phyloP scores from a whole-genome alignment of 2,329 filamentous ascomycete species.

The Daldinia sp. region DNA sequence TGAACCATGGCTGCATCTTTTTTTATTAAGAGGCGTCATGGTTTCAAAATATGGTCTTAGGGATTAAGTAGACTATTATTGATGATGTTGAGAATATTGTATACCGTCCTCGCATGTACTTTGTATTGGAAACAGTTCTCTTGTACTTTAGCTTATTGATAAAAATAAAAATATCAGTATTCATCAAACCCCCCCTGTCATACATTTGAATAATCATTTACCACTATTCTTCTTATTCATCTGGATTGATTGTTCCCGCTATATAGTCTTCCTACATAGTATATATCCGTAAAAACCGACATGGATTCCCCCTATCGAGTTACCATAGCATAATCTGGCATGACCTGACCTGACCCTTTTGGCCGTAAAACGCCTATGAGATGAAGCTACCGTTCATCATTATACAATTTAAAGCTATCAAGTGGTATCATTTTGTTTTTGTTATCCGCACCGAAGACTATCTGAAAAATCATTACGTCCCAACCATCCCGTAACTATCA shows the following conservation, averaged over 20 bases:
- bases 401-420: constrained; percentile 27
- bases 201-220: no score
- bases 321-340: constrained; percentile 7
- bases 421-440: constrained; percentile 37
- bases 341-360: constrained; percentile 29
- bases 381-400: constrained; percentile 33
- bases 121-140: no score
- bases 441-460: constrained; percentile 30
- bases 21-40: background rate
- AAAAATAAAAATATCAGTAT: no score
- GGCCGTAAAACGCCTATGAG: constrained; percentile 31
- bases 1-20: background rate
- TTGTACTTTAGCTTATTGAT: background rate
- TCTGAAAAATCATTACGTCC: constrained; percentile 22
- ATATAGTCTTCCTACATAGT: background rate
- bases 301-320: constrained; percentile 11
- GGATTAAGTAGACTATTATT: background rate
- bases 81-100: background rate
- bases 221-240: background rate
- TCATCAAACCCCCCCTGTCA: no score
- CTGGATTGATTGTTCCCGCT: background rate
- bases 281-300: constrained; percentile 13
- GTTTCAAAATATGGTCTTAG: background rate
- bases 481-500: background rate
- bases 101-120: background rate